Percentiles rank a stretch among this genome's conserved stretches.
These are phyloP conservation scores for Salvia rosmarinus DNA, from an alignment of 257 asterid genomes.

Conservation along the genomic window DNA sequence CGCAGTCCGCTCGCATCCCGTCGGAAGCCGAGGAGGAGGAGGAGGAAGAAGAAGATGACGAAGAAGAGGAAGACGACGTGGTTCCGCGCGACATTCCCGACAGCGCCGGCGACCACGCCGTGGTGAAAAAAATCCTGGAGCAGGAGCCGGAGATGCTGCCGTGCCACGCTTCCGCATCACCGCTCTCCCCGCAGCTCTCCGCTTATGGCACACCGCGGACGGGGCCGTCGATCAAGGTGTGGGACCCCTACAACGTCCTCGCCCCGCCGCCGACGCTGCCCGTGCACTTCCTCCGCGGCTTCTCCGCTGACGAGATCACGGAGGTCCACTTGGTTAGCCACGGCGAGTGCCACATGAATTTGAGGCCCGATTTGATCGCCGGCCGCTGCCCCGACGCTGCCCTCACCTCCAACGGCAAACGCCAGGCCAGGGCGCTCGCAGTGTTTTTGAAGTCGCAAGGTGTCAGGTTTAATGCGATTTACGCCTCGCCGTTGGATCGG, in stretches of 20 bases:
- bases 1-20: conserved; percentile 67
- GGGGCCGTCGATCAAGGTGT: conserved; percentile 89
- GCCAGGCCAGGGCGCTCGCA: conserved; percentile 92
- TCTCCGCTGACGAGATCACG: conserved; percentile 55
- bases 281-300: conserved; percentile 50
- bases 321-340: conserved; percentile 81
- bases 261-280: conserved; percentile 69
- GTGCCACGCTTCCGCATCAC: conserved; percentile 98
- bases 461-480: conserved; percentile 70
- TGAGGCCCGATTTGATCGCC: conserved; percentile 90
- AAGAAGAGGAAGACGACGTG: conserved; percentile 44
- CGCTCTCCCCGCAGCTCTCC: conserved; percentile 95
- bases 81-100: conserved; percentile 36
- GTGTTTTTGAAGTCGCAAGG: conserved; percentile 86
- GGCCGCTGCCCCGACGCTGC: conserved; percentile 92
- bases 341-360: conserved; percentile 87
- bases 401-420: conserved; percentile 91
- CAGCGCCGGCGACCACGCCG: conserved; percentile 39
- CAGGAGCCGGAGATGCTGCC: conserved; percentile 98
- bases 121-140: conserved; percentile 73
- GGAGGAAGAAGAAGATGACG: conserved; percentile 48
- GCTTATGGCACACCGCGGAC: conserved; percentile 77
- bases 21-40: conserved; percentile 56
- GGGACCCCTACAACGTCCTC: conserved; percentile 95
- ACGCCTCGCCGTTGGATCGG: conserved; percentile 87